Conservation (phyloP, 768 basidiomycete genomes). For the Lentinula sp. region DNA sequence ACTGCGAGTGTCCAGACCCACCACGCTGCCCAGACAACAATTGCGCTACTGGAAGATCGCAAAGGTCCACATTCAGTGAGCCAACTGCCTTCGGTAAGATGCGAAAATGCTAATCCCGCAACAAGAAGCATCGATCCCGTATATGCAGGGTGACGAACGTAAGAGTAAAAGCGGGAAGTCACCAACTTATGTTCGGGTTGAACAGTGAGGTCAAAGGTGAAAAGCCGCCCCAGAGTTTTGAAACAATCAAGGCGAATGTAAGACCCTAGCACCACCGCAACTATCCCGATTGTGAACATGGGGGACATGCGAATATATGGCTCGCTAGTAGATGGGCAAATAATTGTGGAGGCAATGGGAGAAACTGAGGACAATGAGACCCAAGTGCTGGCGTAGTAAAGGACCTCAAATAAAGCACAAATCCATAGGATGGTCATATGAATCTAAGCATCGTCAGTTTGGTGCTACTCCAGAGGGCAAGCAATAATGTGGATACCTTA, state of each 20-base stretch:
- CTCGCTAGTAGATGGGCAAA: slow-evolving; percentile 23
- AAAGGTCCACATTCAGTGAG: slow-evolving; percentile 28
- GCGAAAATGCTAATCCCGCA: slow-evolving; percentile 38
- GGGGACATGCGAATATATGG: slow-evolving; percentile 29
- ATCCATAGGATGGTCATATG: slow-evolving; percentile 45
- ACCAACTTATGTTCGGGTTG: slow-evolving; percentile 46
- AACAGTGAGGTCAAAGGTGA: slow-evolving; percentile 56
- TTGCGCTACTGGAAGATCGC: slow-evolving; percentile 15
- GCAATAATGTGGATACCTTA: slow-evolving; percentile 29
- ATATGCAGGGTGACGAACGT: slow-evolving; percentile 53
- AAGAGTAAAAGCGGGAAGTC: slow-evolving; percentile 42
- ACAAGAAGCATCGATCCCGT: slow-evolving; percentile 47
- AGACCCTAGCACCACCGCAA: slow-evolving; percentile 35
- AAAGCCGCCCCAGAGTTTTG: slow-evolving; percentile 44
- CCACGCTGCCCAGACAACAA: slow-evolving; percentile 28
- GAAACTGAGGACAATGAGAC: slow-evolving; percentile 25
- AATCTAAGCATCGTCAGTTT: slow-evolving; percentile 24
- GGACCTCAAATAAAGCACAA: slow-evolving; percentile 43
- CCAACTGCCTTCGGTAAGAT: slow-evolving; percentile 42
- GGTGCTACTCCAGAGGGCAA: not conserved
- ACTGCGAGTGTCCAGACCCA: slow-evolving; percentile 39
- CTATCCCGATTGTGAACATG: slow-evolving; percentile 38
- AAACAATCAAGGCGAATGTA: slow-evolving; percentile 50
- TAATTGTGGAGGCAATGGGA: slow-evolving; percentile 22
- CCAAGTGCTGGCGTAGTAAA: slow-evolving; percentile 30